phyloP scores from a whole-genome alignment of 2,329 filamentous ascomycete genomes.

The Chrysoporthe deuterocubensis region DNA sequence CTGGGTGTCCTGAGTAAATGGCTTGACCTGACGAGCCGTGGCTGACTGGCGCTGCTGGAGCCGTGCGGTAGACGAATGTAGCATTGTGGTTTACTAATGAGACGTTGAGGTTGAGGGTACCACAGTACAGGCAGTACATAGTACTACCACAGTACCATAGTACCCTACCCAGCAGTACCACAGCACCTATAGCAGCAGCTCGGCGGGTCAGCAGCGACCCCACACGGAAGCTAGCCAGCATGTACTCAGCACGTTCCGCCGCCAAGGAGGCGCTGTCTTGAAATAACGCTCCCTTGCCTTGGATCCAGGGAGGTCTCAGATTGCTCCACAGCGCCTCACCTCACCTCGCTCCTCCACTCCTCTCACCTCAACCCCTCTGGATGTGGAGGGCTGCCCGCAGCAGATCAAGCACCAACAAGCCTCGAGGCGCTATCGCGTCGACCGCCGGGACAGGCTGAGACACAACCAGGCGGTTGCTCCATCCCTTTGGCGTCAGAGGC shows the following conservation, averaged over 20 bases:
- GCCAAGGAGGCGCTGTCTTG: neutral
- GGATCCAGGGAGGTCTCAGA: neutral
- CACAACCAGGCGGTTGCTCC: too few relatives aligned
- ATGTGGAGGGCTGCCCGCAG: neutral
- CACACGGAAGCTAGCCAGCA: conserved; percentile 5
- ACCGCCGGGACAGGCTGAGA: too few relatives aligned
- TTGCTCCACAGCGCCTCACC: neutral
- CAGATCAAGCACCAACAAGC: too few relatives aligned
- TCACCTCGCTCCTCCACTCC: neutral
- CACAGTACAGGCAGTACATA: too few relatives aligned
- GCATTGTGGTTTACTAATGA: neutral
- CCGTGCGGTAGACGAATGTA: too few relatives aligned
- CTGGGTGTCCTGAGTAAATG: neutral
- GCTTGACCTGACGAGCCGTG: neutral
- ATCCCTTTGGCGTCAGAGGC: neutral
- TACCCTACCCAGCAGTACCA: too few relatives aligned
- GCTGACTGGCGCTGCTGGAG: neutral
- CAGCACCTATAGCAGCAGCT: too few relatives aligned
- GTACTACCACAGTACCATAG: too few relatives aligned
- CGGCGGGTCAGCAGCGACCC: neutral
- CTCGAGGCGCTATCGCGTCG: too few relatives aligned
- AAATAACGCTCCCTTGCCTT: neutral
- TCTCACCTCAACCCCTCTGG: neutral
- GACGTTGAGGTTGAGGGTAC: neutral
- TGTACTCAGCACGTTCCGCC: neutral